Conservation (phyloP, 805 yeast species). For the Pichia thaimueangensis region DNA sequence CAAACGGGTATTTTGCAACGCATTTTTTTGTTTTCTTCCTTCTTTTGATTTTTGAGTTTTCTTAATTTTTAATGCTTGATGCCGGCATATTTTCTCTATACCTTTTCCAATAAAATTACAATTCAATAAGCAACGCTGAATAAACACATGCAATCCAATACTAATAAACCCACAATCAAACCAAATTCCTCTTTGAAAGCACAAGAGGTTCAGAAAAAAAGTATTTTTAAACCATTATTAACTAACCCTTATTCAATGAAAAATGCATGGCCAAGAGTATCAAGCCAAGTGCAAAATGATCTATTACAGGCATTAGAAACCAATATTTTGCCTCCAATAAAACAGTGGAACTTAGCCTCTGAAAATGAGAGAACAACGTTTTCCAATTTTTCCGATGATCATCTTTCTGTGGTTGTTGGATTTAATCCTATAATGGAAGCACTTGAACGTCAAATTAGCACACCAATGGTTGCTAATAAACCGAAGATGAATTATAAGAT, state of each 20-base stretch:
- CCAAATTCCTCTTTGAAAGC: constrained; percentile 2
- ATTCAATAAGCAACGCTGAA: too few species aligned
- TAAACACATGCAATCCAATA: too few species aligned
- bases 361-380: constrained; percentile 19
- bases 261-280: constrained; percentile 35
- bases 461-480: too few species aligned
- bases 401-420: constrained; percentile 34
- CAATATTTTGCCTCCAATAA: constrained; percentile 9
- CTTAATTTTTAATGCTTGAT: too few species aligned
- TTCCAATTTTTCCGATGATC: constrained; percentile 15
- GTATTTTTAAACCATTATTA: constrained; percentile 58
- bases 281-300: constrained; percentile 26
- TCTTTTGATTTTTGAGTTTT: too few species aligned
- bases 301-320: constrained; percentile 24
- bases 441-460: constrained; percentile 43
- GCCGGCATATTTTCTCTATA: too few species aligned
- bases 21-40: too few species aligned
- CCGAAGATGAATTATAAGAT: too few species aligned
- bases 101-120: too few species aligned
- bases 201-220: constrained; percentile 31
- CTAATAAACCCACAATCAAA: too few species aligned
- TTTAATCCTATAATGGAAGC: constrained; percentile 49
- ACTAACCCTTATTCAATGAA: constrained; percentile 55
- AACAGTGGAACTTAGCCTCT: constrained; percentile 19
- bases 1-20: too few species aligned